Conservation (phyloP, 1,139 yeast genomes). For the Saccharomyces hybrid region DNA sequence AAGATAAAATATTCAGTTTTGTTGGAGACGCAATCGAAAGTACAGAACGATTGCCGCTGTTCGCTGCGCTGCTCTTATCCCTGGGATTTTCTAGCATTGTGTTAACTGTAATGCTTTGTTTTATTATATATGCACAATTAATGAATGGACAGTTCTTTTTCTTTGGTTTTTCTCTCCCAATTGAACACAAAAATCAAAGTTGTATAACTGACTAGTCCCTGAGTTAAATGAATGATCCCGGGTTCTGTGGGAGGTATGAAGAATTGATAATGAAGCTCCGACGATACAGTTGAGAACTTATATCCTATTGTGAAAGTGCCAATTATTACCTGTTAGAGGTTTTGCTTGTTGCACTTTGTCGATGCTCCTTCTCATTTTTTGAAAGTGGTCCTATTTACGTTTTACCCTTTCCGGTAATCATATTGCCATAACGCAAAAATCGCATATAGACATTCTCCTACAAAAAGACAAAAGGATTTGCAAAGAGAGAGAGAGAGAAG, state of each 20-base stretch:
- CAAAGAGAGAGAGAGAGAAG: background rate
- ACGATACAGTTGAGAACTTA: background rate
- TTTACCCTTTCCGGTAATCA: background rate
- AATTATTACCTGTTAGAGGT: slow-evolving; percentile 2
- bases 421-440: background rate
- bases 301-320: slow-evolving; percentile 8
- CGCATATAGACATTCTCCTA: slow-evolving; percentile 3
- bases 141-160: background rate
- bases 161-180: background rate
- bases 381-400: background rate
- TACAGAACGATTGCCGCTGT: slow-evolving; percentile 26
- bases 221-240: background rate
- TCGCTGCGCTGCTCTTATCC: slow-evolving; percentile 4
- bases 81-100: background rate
- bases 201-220: background rate
- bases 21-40: slow-evolving; percentile 40
- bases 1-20: slow-evolving; percentile 39
- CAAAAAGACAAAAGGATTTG: background rate
- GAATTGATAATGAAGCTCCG: background rate
- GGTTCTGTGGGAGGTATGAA: background rate
- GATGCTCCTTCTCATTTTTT: background rate
- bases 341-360: background rate
- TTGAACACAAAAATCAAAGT: background rate
- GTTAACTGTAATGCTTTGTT: background rate
- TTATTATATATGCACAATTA: background rate